Conservation (phyloP, 1,284 basidiomycete species). For the Tilletia caries region DNA sequence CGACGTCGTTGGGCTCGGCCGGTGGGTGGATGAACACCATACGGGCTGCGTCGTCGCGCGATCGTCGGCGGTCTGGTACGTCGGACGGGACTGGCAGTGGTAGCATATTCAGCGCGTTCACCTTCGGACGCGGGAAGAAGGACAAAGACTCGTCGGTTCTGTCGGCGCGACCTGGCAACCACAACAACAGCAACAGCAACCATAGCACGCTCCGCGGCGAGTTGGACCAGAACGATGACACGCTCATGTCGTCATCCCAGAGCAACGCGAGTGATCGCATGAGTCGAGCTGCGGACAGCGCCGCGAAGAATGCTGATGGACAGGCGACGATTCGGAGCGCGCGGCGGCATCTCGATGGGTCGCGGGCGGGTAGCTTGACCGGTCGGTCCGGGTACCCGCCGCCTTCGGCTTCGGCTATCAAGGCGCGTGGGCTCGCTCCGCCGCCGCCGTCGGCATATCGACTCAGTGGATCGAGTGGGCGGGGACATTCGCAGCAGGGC, state of each 20-base stretch:
- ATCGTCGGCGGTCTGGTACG: neutral
- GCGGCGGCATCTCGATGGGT: neutral
- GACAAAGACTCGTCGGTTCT: neutral
- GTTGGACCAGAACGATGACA: neutral
- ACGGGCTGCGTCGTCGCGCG: neutral
- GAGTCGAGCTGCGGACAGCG: neutral
- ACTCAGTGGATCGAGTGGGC: neutral
- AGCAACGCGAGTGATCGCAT: neutral
- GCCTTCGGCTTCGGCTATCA: neutral
- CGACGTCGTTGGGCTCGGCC: neutral
- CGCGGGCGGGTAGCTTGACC: constrained; percentile 10
- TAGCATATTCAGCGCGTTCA: constrained; percentile 7
- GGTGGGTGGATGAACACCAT: constrained; percentile 11
- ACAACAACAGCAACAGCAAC: neutral
- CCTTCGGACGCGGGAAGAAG: constrained; percentile 7
- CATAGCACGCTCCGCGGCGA: neutral
- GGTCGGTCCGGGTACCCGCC: constrained; percentile 1
- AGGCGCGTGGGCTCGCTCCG: constrained; percentile 3
- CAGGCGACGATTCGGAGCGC: constrained; percentile 6
- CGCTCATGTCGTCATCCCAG: neutral
- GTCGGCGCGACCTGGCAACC: neutral
- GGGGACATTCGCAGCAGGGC: neutral
- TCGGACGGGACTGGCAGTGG: neutral
- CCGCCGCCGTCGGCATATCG: constrained; percentile 25
- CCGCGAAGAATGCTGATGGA: neutral